These are phyloP conservation scores for Aureobasidium lini DNA, from an alignment of 2,329 filamentous ascomycete species.

Conservation along the genomic window DNA sequence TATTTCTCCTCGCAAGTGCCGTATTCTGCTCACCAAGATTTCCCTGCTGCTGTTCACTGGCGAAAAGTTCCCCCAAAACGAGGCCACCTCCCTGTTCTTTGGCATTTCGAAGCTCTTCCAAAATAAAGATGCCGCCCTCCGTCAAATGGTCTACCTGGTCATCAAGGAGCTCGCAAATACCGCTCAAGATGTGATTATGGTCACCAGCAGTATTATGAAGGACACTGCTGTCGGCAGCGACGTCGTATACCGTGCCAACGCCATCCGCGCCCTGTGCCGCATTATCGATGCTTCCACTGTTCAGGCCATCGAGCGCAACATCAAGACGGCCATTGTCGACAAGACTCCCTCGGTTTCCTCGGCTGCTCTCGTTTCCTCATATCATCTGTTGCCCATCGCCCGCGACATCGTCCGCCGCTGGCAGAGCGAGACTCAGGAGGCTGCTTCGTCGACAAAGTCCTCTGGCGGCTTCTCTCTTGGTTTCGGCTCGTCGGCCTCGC, in stretches of 20 bases:
- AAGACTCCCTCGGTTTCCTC: conserved; percentile 97
- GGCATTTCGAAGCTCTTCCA: conserved; percentile 99
- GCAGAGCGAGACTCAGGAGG: conserved; percentile 98
- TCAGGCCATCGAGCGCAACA: conserved; percentile 93
- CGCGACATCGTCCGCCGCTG: conserved; percentile 92
- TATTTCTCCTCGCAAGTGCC: conserved; percentile 94
- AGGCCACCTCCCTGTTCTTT: conserved; percentile 97
- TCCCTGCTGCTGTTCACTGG: conserved; percentile 92
- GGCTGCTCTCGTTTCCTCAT: conserved; percentile 90
- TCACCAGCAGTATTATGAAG: conserved; percentile 99
- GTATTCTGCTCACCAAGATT: conserved; percentile 95
- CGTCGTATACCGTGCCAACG: conserved; percentile 88
- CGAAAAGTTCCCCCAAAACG: conserved; percentile 92
- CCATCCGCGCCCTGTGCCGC: conserved; percentile 87
- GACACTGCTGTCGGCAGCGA: conserved; percentile 94
- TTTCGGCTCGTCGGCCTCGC: conserved; percentile 71
- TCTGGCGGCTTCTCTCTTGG: conserved; percentile 84
- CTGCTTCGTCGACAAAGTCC: conserved; percentile 82
- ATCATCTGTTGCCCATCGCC: conserved; percentile 93
- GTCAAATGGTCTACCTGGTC: conserved; percentile 97
- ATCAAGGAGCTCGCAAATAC: conserved; percentile 96
- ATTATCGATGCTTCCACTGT: conserved; percentile 96
- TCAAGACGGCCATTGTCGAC: conserved; percentile 99
- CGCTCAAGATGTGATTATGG: conserved; percentile 99
- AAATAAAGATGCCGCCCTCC: conserved; percentile 95